These are phyloP conservation scores for Trichosanthes cucumerina DNA, from an alignment of 306 rosid species.

Conservation along the genomic window DNA sequence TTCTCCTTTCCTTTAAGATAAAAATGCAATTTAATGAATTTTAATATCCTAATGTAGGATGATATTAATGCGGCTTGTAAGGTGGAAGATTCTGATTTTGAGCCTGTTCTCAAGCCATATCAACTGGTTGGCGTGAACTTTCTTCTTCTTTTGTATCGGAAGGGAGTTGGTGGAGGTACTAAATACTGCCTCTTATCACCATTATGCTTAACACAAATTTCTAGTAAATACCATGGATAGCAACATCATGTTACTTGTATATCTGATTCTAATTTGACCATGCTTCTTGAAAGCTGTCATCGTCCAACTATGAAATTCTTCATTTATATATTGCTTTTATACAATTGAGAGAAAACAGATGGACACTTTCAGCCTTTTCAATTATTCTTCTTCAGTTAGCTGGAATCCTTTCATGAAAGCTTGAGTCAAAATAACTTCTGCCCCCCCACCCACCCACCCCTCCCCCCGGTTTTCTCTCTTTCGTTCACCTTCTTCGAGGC, in stretches of 20 bases:
- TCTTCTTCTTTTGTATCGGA: constrained; percentile 73
- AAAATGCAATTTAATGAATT: neutral
- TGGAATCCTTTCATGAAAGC: neutral
- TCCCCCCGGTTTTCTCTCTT: too few relatives aligned
- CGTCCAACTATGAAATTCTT: neutral
- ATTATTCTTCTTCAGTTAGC: neutral
- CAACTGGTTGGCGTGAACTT: constrained; percentile 95
- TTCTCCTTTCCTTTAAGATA: neutral
- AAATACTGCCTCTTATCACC: neutral
- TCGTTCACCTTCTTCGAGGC: too few relatives aligned
- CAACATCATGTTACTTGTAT: constrained; percentile 10
- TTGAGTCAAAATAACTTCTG: too few relatives aligned
- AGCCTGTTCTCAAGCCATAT: constrained; percentile 82
- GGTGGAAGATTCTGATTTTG: constrained; percentile 69
- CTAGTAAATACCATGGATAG: neutral
- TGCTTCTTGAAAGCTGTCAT: neutral
- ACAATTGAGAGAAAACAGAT: neutral
- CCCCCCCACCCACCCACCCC: too few relatives aligned
- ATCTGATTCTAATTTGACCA: neutral
- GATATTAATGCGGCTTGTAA: constrained; percentile 77
- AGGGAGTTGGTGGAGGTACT: constrained; percentile 91
- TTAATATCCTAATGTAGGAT: constrained; percentile 35
- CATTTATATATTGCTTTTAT: neutral
- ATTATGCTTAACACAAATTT: neutral
- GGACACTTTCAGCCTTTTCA: neutral